Percentiles rank a stretch among this genome's conserved stretches.
These are phyloP conservation scores for Phytophthora parvispora DNA, from an alignment of 352 stramenopile genomes.

Conservation along the genomic window DNA sequence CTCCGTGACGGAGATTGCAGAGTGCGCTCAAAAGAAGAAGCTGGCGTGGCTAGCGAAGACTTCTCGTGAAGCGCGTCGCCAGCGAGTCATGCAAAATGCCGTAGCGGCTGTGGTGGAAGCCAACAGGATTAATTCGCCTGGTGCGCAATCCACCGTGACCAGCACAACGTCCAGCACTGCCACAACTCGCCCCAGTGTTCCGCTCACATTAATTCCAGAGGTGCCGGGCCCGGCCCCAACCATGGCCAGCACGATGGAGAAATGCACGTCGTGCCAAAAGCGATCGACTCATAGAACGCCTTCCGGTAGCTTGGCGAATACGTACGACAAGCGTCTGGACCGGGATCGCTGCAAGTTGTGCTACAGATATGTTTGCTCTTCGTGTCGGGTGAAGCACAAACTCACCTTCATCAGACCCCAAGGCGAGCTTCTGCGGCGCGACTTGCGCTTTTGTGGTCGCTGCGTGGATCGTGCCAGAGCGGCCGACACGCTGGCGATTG, in stretches of 20 bases:
- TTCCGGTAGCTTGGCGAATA: slow-evolving; percentile 14
- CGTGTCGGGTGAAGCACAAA: slow-evolving; percentile 35
- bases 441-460: slow-evolving; percentile 35
- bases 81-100: slow-evolving; percentile 19
- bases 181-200: slow-evolving; percentile 29
- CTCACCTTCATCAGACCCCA: slow-evolving; percentile 36
- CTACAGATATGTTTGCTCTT: slow-evolving; percentile 40
- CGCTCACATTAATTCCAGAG: neutral
- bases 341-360: slow-evolving; percentile 39
- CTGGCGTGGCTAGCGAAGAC: slow-evolving; percentile 36
- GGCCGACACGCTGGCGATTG: slow-evolving; percentile 31
- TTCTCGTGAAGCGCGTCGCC: slow-evolving; percentile 7
- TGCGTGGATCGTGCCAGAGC: slow-evolving; percentile 31
- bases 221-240: neutral
- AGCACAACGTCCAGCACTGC: slow-evolving; percentile 33
- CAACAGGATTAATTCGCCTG: slow-evolving; percentile 19
- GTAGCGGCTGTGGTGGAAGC: slow-evolving; percentile 23
- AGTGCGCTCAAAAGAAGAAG: slow-evolving; percentile 52
- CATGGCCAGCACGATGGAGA: slow-evolving; percentile 8
- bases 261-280: slow-evolving; percentile 43
- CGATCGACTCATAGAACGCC: slow-evolving; percentile 16
- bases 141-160: slow-evolving; percentile 20
- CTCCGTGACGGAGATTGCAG: slow-evolving; percentile 29
- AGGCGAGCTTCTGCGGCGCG: slow-evolving; percentile 23
- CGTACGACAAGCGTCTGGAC: slow-evolving; percentile 26